phyloP scores from a whole-genome alignment of 805 yeast species.

The Clavispora fructus region DNA sequence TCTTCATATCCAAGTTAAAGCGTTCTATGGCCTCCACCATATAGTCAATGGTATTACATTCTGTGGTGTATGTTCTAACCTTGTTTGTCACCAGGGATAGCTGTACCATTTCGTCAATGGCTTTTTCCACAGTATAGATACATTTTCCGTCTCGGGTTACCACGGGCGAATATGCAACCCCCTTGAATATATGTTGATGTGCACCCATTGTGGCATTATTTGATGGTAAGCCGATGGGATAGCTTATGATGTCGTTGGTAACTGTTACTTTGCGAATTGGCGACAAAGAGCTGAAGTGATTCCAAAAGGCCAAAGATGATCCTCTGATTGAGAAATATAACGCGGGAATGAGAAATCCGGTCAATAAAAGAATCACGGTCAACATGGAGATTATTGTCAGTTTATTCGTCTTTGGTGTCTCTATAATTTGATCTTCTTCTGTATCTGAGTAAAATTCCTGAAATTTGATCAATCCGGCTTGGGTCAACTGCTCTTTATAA shows the following conservation, averaged over 20 bases:
- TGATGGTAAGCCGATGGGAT: neutral
- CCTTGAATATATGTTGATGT: conserved; percentile 35
- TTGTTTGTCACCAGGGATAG: conserved; percentile 56
- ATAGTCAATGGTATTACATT: conserved; percentile 51
- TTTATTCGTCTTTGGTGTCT: neutral
- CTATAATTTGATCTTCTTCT: neutral
- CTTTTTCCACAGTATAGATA: conserved; percentile 15
- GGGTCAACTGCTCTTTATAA: neutral
- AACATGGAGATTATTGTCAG: neutral
- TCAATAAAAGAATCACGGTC: conserved; percentile 8
- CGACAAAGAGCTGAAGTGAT: conserved; percentile 22
- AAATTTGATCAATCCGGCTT: neutral
- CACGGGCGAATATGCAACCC: conserved; percentile 57
- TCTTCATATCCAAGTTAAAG: conserved; percentile 47
- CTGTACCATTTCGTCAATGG: conserved; percentile 50
- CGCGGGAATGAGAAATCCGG: conserved; percentile 18
- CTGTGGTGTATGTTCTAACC: conserved; percentile 55
- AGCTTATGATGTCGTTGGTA: neutral
- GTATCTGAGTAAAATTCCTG: neutral
- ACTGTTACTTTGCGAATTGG: neutral
- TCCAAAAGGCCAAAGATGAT: conserved; percentile 19
- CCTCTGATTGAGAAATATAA: conserved; percentile 26
- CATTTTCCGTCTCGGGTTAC: conserved; percentile 21
- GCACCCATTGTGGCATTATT: neutral
- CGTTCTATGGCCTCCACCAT: conserved; percentile 50